Percentiles rank a stretch among this genome's conserved stretches.
Evolutionary conservation across 371 early-diverging fungal genomes (phyloP).

Genomic region (Mortierella sp.): DNA sequence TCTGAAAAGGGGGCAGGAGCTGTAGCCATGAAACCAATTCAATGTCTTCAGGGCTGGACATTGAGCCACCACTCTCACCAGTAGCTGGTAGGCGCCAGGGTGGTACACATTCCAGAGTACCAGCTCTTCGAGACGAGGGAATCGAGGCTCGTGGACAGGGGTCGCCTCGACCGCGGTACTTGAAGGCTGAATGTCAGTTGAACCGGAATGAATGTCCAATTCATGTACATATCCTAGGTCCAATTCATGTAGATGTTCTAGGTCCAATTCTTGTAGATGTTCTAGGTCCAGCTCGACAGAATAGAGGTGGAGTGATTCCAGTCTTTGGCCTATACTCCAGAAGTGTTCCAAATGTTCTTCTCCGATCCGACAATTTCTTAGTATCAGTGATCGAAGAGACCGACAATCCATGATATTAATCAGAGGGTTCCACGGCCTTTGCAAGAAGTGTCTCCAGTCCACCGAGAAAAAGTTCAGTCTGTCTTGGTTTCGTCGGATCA

Average conservation of each 20-base stretch:
- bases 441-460: neutral
- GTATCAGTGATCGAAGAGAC: slow-evolving; percentile 5
- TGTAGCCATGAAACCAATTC: slow-evolving; percentile 10
- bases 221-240: neutral
- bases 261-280: slow-evolving; percentile 8
- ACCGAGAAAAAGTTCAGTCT: neutral
- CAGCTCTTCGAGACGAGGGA: slow-evolving; percentile 13
- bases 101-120: neutral
- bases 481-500: too few species aligned
- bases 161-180: neutral
- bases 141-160: neutral
- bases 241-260: neutral
- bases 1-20: too few species aligned
- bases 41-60: slow-evolving; percentile 15
- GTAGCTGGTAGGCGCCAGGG: neutral
- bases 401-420: neutral
- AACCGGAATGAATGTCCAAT: too few species aligned
- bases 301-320: slow-evolving; percentile 13
- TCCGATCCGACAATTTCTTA: slow-evolving; percentile 6
- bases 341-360: slow-evolving; percentile 12
- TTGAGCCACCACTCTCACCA: slow-evolving; percentile 7
- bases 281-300: too few species aligned
- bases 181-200: neutral
- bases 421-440: slow-evolving; percentile 9
- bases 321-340: slow-evolving; percentile 17